Evolutionary conservation across 371 early-diverging fungal species (phyloP).

Genomic region (Sporodiniella umbellata): DNA sequence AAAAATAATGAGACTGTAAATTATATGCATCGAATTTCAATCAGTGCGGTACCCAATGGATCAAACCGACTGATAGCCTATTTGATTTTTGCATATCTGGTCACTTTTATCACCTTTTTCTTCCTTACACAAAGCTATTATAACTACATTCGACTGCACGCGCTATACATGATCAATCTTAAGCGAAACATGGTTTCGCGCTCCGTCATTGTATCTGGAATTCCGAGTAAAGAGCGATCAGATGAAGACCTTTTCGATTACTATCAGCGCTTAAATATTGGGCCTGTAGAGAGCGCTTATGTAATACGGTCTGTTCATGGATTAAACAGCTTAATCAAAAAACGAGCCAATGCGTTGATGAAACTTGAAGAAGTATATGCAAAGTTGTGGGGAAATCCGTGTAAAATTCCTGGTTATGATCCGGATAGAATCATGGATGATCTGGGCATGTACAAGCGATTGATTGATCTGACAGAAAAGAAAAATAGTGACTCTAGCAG

Average conservation of each 20-base stretch:
- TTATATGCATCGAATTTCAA: constrained; percentile 24
- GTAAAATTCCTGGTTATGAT: constrained; percentile 35
- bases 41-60: constrained; percentile 24
- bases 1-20: constrained; percentile 17
- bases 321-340: constrained; percentile 26
- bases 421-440: constrained; percentile 42
- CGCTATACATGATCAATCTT: constrained; percentile 41
- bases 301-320: constrained; percentile 50
- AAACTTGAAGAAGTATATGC: constrained; percentile 41
- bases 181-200: constrained; percentile 40
- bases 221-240: constrained; percentile 42
- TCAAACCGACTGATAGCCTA: constrained; percentile 48
- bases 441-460: constrained; percentile 23
- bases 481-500: constrained; percentile 3
- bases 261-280: constrained; percentile 49
- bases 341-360: constrained; percentile 31
- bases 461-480: constrained; percentile 16
- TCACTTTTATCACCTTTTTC: constrained; percentile 48
- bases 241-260: constrained; percentile 49
- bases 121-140: constrained; percentile 49
- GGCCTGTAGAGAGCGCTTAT: constrained; percentile 50
- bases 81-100: constrained; percentile 52
- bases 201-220: constrained; percentile 54
- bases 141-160: constrained; percentile 41
- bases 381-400: constrained; percentile 49